A percentile compares a stretch with the other conserved stretches of the same genome.
phyloP scores from a whole-genome alignment of 2,329 filamentous ascomycete species.

The Lecanoromycetidae sp. region DNA sequence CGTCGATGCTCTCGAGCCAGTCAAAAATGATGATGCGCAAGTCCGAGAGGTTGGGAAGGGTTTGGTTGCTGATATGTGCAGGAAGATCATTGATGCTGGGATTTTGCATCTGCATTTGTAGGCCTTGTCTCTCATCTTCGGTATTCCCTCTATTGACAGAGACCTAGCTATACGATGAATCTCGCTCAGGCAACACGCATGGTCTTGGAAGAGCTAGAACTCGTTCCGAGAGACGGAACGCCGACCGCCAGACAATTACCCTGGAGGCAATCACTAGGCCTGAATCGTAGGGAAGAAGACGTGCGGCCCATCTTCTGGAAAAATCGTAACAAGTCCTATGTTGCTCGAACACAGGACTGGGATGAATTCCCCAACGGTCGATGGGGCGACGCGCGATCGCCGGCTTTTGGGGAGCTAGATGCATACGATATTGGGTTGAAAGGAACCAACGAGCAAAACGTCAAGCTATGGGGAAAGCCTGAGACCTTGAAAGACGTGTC shows the following conservation, averaged over 20 bases:
- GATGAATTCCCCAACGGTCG: constrained; percentile 98
- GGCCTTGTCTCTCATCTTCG: constrained; percentile 20
- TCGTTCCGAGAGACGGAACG: constrained; percentile 64
- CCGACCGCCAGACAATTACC: constrained; percentile 83
- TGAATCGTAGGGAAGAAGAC: constrained; percentile 82
- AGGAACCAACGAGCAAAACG: constrained; percentile 90
- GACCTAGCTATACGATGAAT: constrained; percentile 82
- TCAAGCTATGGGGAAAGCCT: constrained; percentile 87
- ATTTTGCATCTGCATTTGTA: constrained; percentile 83
- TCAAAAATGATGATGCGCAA: constrained; percentile 92
- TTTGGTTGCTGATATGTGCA: constrained; percentile 80
- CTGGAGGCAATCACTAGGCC: constrained; percentile 87
- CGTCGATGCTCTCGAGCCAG: constrained; percentile 70
- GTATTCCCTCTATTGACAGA: neutral
- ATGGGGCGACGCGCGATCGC: constrained; percentile 94
- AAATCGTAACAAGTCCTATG: constrained; percentile 90
- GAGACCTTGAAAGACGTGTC: constrained; percentile 67
- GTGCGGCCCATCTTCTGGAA: constrained; percentile 98
- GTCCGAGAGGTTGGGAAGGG: constrained; percentile 82
- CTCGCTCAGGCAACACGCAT: constrained; percentile 85
- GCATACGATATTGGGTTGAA: constrained; percentile 88
- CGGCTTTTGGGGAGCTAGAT: constrained; percentile 90
- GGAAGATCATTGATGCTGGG: constrained; percentile 67
- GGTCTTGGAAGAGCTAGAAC: constrained; percentile 78
- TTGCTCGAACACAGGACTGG: constrained; percentile 93